phyloP scores from a whole-genome alignment of 2,329 filamentous ascomycete genomes.

The Colletotrichum somersetense region DNA sequence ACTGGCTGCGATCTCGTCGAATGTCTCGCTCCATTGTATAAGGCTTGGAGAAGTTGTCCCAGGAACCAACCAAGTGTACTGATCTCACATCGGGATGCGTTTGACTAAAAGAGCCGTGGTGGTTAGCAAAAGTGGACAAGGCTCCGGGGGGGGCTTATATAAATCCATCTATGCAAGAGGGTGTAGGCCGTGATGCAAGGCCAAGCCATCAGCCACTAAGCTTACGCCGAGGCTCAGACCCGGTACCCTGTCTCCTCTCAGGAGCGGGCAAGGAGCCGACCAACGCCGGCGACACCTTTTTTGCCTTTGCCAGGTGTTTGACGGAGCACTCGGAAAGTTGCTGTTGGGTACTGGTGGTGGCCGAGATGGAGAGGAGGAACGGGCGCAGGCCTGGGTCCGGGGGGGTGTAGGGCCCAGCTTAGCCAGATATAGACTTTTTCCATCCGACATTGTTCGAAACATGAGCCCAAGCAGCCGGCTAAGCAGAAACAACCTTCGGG shows the following conservation, averaged over 20 bases:
- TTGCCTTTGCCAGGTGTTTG: conserved; percentile 39
- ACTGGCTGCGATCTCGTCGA: conserved; percentile 80
- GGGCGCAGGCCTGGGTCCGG: conserved; percentile 33
- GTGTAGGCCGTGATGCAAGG: conserved; percentile 32
- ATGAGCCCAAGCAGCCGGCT: conserved; percentile 36
- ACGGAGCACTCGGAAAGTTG: conserved; percentile 39
- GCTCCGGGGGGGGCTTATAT: conserved; percentile 15
- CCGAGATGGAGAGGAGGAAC: conserved; percentile 27
- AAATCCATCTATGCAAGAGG: conserved; percentile 19
- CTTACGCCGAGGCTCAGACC: conserved; percentile 30
- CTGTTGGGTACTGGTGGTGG: conserved; percentile 28
- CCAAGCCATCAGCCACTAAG: conserved; percentile 39
- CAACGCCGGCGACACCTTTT: conserved; percentile 21
- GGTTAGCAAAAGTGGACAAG: conserved; percentile 45
- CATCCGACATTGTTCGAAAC: conserved; percentile 41
- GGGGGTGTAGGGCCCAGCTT: conserved; percentile 35
- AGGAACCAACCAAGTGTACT: conserved; percentile 88
- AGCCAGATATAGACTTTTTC: conserved; percentile 38
- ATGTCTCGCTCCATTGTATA: conserved; percentile 87
- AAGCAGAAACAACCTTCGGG: conserved; percentile 36
- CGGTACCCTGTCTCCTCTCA: conserved; percentile 20
- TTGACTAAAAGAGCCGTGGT: conserved; percentile 59
- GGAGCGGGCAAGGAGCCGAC: conserved; percentile 30
- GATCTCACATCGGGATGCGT: conserved; percentile 72
- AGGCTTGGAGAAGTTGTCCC: conserved; percentile 89